Conservation (phyloP, 2,329 filamentous ascomycete genomes). For the Neurospora sp. region DNA sequence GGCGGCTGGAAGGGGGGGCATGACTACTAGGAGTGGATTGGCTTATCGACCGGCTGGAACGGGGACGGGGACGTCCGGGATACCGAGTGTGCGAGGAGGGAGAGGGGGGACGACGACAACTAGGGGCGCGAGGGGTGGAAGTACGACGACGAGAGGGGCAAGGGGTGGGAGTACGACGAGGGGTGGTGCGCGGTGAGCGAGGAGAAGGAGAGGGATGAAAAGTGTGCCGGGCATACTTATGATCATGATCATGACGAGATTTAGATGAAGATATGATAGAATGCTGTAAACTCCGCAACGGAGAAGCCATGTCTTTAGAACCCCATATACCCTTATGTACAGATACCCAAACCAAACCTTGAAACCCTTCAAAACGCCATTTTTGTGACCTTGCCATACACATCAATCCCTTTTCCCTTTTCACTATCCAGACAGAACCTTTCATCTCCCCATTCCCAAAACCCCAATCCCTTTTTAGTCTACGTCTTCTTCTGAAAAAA, state of each 20-base stretch:
- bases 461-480: no score
- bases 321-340: not conserved
- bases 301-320: not conserved
- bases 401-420: not conserved
- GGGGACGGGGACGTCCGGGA: constrained; percentile 8
- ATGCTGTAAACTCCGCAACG: not conserved
- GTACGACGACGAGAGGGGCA: constrained; percentile 31
- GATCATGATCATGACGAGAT: constrained; percentile 1
- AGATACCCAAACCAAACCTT: not conserved
- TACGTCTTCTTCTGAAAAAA: constrained; percentile 70
- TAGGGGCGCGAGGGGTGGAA: constrained; percentile 28
- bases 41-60: constrained; percentile 2
- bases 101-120: constrained; percentile 34
- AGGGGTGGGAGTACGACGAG: constrained; percentile 39
- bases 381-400: not conserved
- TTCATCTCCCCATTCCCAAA: not conserved
- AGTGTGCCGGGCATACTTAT: not conserved
- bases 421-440: not conserved
- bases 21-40: not conserved
- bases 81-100: constrained; percentile 18
- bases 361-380: not conserved
- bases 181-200: constrained; percentile 37
- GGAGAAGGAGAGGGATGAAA: not conserved
- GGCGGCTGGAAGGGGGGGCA: not conserved
- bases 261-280: not conserved